Evolutionary conservation across 2,329 filamentous ascomycete genomes (phyloP).

Genomic region (Hymenoscyphus occultus): DNA sequence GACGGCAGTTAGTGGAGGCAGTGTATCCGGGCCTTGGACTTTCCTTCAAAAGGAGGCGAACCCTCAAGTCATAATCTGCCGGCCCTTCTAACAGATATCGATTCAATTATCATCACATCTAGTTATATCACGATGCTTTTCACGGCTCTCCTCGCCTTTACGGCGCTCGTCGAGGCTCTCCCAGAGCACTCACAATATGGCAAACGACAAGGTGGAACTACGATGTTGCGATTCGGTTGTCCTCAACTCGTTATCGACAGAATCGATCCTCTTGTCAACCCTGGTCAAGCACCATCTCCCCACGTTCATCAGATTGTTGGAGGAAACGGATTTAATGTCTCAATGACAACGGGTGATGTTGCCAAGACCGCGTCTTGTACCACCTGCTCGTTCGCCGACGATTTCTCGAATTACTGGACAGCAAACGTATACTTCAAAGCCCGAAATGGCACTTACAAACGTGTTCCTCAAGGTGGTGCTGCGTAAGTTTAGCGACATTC

Average conservation of each 20-base stretch:
- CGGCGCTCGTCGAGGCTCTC: constrained; percentile 14
- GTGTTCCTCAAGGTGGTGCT: constrained; percentile 17
- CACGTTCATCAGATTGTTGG: constrained; percentile 21
- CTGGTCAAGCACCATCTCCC: constrained; percentile 14
- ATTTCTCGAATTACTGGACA: constrained; percentile 33
- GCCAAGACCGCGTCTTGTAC: constrained; percentile 15
- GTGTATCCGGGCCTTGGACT: not conserved
- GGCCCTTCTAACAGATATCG: not conserved
- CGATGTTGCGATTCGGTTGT: constrained; percentile 20
- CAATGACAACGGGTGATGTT: constrained; percentile 16
- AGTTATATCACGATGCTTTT: constrained; percentile 16
- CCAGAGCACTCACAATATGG: constrained; percentile 1
- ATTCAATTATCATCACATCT: constrained; percentile 2
- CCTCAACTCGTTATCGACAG: constrained; percentile 19
- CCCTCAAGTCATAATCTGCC: not conserved
- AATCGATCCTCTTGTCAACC: constrained; percentile 21
- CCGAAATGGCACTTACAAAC: constrained; percentile 20
- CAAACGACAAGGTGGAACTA: constrained; percentile 6
- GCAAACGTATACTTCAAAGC: constrained; percentile 36
- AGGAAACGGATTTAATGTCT: constrained; percentile 19
- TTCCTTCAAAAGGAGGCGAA: constrained; percentile 10
- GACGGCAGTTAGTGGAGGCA: constrained; percentile 8
- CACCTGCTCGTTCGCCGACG: constrained; percentile 20
- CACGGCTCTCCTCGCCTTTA: constrained; percentile 15
- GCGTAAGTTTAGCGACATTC: constrained; percentile 11